Percentiles rank a stretch among this genome's conserved stretches.
Evolutionary conservation across 208 protist species (phyloP).

Genomic region (Naegleria lovaniensis): DNA sequence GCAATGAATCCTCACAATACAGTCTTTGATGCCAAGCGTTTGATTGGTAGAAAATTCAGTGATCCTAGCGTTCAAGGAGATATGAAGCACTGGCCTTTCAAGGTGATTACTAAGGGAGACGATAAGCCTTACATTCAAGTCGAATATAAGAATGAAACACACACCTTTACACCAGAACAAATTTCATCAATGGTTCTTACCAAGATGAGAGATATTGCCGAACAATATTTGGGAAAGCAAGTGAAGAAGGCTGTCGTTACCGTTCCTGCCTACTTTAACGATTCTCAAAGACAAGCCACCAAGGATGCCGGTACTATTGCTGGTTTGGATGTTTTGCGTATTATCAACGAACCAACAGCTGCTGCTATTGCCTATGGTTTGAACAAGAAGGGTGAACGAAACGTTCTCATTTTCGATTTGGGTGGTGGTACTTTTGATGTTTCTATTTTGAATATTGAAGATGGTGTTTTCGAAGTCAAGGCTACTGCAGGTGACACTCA

Average conservation of each 20-base stretch:
- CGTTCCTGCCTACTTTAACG: conserved; percentile 95
- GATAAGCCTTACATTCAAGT: conserved; percentile 67
- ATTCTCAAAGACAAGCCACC: conserved; percentile 92
- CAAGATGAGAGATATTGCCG: conserved; percentile 88
- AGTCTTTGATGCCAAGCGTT: conserved; percentile 91
- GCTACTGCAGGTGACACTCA: conserved; percentile 98
- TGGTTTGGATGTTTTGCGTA: conserved; percentile 76
- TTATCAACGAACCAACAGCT: conserved; percentile 89
- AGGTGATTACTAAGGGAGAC: conserved; percentile 64
- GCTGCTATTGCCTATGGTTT: conserved; percentile 87
- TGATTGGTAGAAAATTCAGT: conserved; percentile 83
- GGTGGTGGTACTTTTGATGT: conserved; percentile 89
- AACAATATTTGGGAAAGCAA: conserved; percentile 83
- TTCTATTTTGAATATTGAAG: conserved; percentile 88
- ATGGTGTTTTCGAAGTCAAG: conserved; percentile 98
- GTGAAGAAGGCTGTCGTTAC: conserved; percentile 91
- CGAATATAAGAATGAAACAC: conserved; percentile 46
- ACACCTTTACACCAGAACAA: conserved; percentile 79
- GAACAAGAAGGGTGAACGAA: conserved; percentile 65
- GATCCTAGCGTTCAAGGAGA: conserved; percentile 82
- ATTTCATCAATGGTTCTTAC: conserved; percentile 82
- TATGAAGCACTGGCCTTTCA: conserved; percentile 87
- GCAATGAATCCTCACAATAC: conserved; percentile 75
- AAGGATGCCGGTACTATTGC: conserved; percentile 94
- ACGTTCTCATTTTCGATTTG: conserved; percentile 77